Evolutionary conservation across 2,329 filamentous ascomycete genomes (phyloP).

Genomic region (Talaromyces albobiverticillius): DNA sequence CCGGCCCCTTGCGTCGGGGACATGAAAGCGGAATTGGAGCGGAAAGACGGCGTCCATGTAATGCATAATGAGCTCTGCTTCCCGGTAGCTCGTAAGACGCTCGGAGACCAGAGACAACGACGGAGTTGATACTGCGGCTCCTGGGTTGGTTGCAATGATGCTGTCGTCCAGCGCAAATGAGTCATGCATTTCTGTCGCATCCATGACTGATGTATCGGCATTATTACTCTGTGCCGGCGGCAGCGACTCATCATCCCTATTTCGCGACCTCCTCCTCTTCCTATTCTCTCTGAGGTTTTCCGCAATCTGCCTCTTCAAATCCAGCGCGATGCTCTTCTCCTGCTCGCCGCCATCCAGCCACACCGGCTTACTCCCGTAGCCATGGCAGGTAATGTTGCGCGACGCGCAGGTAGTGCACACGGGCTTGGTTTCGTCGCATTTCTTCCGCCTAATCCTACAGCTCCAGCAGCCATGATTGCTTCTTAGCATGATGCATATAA

Average conservation of each 20-base stretch:
- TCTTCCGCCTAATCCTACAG: conserved; percentile 65
- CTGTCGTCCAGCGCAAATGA: no score
- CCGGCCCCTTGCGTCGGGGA: conserved; percentile 10
- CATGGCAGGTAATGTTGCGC: conserved; percentile 10
- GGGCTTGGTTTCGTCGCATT: conserved; percentile 66
- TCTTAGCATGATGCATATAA: not conserved
- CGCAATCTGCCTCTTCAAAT: not conserved
- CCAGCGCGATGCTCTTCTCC: not conserved
- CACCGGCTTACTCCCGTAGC: conserved; percentile 7
- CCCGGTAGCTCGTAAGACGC: conserved; percentile 9
- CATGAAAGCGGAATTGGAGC: conserved; percentile 17
- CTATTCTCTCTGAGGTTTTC: not conserved
- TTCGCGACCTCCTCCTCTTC: not conserved
- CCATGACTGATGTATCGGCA: no score
- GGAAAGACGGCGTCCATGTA: conserved; percentile 19
- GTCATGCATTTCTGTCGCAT: no score
- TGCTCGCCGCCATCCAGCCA: conserved; percentile 10
- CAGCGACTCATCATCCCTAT: no score
- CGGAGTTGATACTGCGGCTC: no score
- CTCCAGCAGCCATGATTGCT: conserved; percentile 57
- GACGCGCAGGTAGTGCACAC: conserved; percentile 59
- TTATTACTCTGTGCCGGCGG: no score
- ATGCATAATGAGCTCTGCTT: conserved; percentile 19
- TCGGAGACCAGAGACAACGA: not conserved
- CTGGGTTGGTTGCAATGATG: no score